These are phyloP conservation scores for Cunninghamia lanceolata DNA, from an alignment of 75 land plant genomes.

Conservation along the genomic window DNA sequence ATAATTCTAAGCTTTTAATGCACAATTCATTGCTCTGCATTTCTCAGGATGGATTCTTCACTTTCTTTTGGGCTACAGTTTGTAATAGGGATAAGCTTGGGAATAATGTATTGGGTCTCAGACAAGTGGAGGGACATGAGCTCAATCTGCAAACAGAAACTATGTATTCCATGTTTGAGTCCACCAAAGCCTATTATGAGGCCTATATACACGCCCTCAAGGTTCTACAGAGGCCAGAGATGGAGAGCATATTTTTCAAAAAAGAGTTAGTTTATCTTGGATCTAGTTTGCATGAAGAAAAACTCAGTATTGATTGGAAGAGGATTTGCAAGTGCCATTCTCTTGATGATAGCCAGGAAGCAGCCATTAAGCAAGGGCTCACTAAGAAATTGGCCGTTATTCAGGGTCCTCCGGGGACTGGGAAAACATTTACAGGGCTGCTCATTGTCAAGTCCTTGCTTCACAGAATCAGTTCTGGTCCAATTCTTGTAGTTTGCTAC, in stretches of 20 bases:
- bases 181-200: slow-evolving; percentile 22
- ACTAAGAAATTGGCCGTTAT: slow-evolving; percentile 21
- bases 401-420: slow-evolving; percentile 32
- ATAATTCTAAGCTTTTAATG: not conserved
- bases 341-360: slow-evolving; percentile 19
- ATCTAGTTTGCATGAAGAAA: not conserved
- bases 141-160: slow-evolving; percentile 4
- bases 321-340: slow-evolving; percentile 4
- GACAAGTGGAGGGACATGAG: not conserved
- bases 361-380: slow-evolving; percentile 18
- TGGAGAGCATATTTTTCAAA: slow-evolving; percentile 14
- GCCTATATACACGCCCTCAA: slow-evolving; percentile 23
- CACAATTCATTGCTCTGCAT: slow-evolving; percentile 12
- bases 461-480: not conserved
- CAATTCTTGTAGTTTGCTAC: slow-evolving; percentile 18
- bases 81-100: not conserved
- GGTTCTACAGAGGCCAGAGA: slow-evolving; percentile 17
- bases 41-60: slow-evolving; percentile 7
- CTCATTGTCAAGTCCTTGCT: slow-evolving; percentile 18
- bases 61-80: slow-evolving; percentile 17
- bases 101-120: not conserved
- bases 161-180: slow-evolving; percentile 21
- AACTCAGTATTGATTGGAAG: not conserved
- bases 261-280: slow-evolving; percentile 10
- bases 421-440: slow-evolving; percentile 26